A percentile compares a stretch with the other conserved stretches of the same genome.
These are phyloP conservation scores for Penicillium palitans DNA, from an alignment of 2,329 filamentous ascomycete genomes.

Conservation along the genomic window DNA sequence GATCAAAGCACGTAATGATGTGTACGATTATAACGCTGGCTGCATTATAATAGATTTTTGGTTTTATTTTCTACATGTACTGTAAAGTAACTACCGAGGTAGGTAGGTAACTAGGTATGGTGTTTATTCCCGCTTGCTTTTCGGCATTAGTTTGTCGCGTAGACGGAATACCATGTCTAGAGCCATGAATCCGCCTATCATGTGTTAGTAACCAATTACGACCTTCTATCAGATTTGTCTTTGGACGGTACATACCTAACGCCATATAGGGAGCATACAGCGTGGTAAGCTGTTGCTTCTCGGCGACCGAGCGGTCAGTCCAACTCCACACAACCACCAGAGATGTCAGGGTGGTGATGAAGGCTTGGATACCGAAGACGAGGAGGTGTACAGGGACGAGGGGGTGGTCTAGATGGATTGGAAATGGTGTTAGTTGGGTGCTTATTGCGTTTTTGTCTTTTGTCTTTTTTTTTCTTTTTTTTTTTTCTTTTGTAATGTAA, in stretches of 20 bases:
- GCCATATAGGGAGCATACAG: conserved; percentile 60
- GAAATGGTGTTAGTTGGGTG: neutral
- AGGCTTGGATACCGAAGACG: conserved; percentile 60
- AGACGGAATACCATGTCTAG: conserved; percentile 42
- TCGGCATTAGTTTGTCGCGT: conserved; percentile 26
- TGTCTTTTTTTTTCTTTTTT: neutral
- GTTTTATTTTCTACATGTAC: neutral
- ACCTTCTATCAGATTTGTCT: neutral
- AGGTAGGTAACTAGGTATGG: too few species aligned
- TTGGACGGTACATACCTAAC: conserved; percentile 49
- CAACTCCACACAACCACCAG: conserved; percentile 62
- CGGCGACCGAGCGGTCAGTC: conserved; percentile 45
- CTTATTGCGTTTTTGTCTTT: neutral
- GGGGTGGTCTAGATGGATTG: conserved; percentile 50
- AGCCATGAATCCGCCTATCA: conserved; percentile 39
- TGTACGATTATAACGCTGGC: conserved; percentile 12
- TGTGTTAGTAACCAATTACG: conserved; percentile 8
- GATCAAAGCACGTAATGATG: conserved; percentile 12
- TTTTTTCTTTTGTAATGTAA: neutral
- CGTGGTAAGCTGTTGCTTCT: conserved; percentile 53
- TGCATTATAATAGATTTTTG: conserved; percentile 8
- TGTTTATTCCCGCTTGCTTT: conserved; percentile 33
- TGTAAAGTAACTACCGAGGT: neutral
- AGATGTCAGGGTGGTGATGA: conserved; percentile 63
- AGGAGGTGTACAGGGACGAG: conserved; percentile 61